phyloP scores from a whole-genome alignment of 2,329 filamentous ascomycete genomes.

The Diaporthe longicolla region DNA sequence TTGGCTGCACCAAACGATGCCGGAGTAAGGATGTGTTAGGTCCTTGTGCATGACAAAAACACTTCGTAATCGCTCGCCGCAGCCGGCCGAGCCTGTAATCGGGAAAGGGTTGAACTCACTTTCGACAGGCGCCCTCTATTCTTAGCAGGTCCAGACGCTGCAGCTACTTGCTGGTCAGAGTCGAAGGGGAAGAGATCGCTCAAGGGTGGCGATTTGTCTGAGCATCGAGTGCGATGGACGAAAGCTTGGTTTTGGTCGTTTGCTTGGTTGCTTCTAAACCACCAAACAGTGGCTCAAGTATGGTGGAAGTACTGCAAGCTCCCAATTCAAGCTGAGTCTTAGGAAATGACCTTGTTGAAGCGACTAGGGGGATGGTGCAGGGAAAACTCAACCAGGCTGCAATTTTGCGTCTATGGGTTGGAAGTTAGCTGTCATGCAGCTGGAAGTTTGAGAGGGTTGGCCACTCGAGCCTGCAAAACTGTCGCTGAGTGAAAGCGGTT shows the following conservation, averaged over 20 bases:
- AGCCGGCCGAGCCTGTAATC: background rate
- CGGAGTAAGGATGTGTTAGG: background rate
- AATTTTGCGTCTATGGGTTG: background rate
- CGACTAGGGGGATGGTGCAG: background rate
- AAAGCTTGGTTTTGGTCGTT: background rate
- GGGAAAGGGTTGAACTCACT: accelerated
- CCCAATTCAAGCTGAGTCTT: no score
- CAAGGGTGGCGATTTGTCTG: background rate
- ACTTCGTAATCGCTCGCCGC: background rate
- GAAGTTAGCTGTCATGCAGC: background rate
- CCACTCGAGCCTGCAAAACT: background rate
- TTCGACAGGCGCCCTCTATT: accelerated
- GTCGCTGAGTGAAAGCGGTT: background rate
- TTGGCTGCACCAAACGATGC: background rate
- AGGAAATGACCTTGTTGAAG: background rate
- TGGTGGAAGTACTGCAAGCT: background rate
- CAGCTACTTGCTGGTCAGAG: background rate
- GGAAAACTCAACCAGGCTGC: background rate
- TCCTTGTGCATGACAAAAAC: accelerated
- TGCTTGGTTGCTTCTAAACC: background rate
- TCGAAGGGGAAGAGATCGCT: background rate
- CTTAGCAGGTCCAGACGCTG: background rate
- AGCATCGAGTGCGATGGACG: background rate
- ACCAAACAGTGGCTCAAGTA: no score
- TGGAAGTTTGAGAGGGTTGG: accelerated